phyloP scores from a whole-genome alignment of 2,329 filamentous ascomycete species.

The Microdochium trichocladiopsis region DNA sequence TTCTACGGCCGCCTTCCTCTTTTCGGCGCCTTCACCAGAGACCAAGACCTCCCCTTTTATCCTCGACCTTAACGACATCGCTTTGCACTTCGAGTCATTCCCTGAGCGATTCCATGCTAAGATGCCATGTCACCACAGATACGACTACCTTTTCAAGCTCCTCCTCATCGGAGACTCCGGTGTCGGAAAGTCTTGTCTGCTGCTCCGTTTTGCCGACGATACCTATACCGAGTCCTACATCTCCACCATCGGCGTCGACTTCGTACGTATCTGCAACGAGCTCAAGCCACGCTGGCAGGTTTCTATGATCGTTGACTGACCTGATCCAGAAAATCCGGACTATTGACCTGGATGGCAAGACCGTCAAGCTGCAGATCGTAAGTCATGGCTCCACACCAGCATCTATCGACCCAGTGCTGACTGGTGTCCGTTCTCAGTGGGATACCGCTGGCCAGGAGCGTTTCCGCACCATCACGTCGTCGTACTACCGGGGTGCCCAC shows the following conservation, averaged over 20 bases:
- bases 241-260: constrained; percentile 98
- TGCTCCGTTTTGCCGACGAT: constrained; percentile 96
- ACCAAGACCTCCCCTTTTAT: too few species aligned
- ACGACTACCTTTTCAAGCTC: constrained; percentile 99
- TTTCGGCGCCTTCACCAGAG: too few species aligned
- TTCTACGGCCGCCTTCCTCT: too few species aligned
- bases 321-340: constrained; percentile 88
- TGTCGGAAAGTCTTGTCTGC: constrained; percentile 98
- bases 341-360: constrained; percentile 99
- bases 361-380: constrained; percentile 99
- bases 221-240: constrained; percentile 99
- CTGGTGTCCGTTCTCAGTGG: constrained; percentile 56
- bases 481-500: constrained; percentile 98
- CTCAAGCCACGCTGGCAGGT: background rate
- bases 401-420: constrained; percentile 10
- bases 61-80: too few species aligned
- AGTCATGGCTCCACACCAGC: constrained; percentile 24
- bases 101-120: background rate
- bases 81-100: background rate
- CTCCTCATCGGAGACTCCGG: constrained; percentile 99
- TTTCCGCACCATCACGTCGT: constrained; percentile 99
- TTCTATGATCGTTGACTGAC: constrained; percentile 18
- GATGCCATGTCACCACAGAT: constrained; percentile 51
- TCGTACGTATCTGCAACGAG: constrained; percentile 57
- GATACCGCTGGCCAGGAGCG: constrained; percentile 98